Base-by-base conservation (phyloP, 768 basidiomycete species). In the Nidularia pulvinata region DNA sequence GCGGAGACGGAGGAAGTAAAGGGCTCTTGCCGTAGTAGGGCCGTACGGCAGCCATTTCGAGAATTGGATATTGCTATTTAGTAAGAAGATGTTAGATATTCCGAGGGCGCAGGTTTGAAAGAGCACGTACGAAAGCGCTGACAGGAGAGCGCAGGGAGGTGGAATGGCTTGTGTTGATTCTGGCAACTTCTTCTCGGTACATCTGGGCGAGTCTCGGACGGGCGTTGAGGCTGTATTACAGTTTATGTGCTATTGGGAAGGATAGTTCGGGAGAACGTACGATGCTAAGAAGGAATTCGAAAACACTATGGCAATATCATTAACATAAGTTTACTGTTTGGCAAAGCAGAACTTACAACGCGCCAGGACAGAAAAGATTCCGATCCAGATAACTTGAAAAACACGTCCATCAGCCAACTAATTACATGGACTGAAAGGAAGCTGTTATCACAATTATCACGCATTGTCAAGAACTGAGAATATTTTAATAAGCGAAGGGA, bases 371-470 rank as follows among this genome's bases (percentile, higher is more conserved):
- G 57, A 53, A 33, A 62, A 58, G 32, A 59, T 43, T 13, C 55
- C 59, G 33, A 62, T 57, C 61, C 61, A 60, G 36, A 58, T 49
- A 50, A 60, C 61, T 62, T 39, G 37, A 7, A n/a, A 7, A 39
- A 39, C 9, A 39, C 37, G 7, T 39, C n/a, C n/a, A n/a, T 7
- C 9, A 7, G n/a, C 7, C 37, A 39, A 7, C 16, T 4, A 4
- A 42, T 4, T 16, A 42, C 2, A 42, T 42, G 16, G 4, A 16
- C 4, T 42, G 37, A 42, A 42, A 16, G 37, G 4, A 11, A 25
- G 4, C 4, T 25, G 1, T 25, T 4, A 4, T 42, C 4, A 42
- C 37, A 42, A 42, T 42, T 42, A 42, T 42, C 37, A 2, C 37
- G 37, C 37, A 42, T 42, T 16, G 37, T 42, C 11, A 42, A 16